Evolutionary conservation across 345 rosid species (phyloP).

Genomic region (Pistacia integerrima): DNA sequence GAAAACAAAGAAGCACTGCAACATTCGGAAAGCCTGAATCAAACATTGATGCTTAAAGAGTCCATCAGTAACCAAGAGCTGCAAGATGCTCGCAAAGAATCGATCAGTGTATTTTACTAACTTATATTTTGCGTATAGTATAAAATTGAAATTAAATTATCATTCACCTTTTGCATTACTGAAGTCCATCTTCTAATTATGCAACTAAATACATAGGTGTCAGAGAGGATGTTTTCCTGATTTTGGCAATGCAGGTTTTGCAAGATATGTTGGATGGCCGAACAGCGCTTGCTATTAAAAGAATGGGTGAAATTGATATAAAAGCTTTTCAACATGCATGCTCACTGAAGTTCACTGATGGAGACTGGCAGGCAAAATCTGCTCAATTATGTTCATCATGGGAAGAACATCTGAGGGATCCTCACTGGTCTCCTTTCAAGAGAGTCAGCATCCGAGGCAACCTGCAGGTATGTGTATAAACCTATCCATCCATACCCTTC

Average conservation of each 20-base stretch:
- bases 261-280: slow-evolving; percentile 22
- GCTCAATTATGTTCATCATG: slow-evolving; percentile 27
- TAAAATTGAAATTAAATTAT: not conserved
- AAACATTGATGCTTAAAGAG: slow-evolving; percentile 17
- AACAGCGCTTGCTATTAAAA: slow-evolving; percentile 23
- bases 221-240: not conserved
- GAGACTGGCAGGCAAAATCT: slow-evolving; percentile 17
- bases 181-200: not conserved
- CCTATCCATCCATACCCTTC: no score
- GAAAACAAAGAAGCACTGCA: slow-evolving; percentile 25
- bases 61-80: slow-evolving; percentile 26
- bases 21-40: slow-evolving; percentile 19
- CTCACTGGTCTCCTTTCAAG: slow-evolving; percentile 34
- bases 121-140: not conserved
- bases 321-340: slow-evolving; percentile 25
- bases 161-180: not conserved
- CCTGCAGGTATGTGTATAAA: slow-evolving; percentile 15
- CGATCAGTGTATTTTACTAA: slow-evolving; percentile 18
- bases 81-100: slow-evolving; percentile 39
- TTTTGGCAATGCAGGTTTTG: slow-evolving; percentile 20
- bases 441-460: not conserved
- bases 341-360: slow-evolving; percentile 14
- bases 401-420: slow-evolving; percentile 23
- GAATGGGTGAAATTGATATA: slow-evolving; percentile 35
- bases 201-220: not conserved